Percentiles rank a stretch among this genome's conserved stretches.
Evolutionary conservation across 2,329 filamentous ascomycete genomes (phyloP).

Genomic region (Fusarium sterilihyphosum): DNA sequence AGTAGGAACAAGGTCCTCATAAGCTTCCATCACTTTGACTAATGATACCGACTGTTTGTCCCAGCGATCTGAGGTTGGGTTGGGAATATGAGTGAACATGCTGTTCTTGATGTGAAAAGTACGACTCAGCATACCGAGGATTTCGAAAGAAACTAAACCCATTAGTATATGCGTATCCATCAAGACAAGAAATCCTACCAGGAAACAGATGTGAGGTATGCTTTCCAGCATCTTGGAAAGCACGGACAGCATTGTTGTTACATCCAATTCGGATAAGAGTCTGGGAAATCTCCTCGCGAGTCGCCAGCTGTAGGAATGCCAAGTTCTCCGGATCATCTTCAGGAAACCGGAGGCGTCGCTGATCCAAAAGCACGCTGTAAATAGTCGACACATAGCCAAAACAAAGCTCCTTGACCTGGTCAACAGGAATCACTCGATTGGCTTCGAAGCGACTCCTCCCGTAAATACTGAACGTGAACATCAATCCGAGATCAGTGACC

Average conservation of each 20-base stretch:
- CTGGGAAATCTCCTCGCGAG: constrained; percentile 59
- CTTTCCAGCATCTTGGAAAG: constrained; percentile 51
- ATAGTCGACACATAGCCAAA: constrained; percentile 67
- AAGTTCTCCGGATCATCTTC: constrained; percentile 55
- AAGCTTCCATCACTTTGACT: constrained; percentile 54
- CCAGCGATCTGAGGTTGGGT: constrained; percentile 66
- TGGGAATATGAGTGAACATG: constrained; percentile 64
- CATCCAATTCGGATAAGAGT: constrained; percentile 64
- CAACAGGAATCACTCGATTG: constrained; percentile 63
- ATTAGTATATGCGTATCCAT: constrained; percentile 11
- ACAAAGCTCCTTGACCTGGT: constrained; percentile 63
- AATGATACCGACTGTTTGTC: constrained; percentile 60
- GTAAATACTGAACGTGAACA: constrained; percentile 64
- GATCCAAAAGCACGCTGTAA: constrained; percentile 54
- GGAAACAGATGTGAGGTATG: constrained; percentile 61
- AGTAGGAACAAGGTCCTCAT: constrained; percentile 43
- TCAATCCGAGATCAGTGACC: constrained; percentile 61
- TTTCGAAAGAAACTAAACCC: constrained; percentile 63
- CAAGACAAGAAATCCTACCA: constrained; percentile 45
- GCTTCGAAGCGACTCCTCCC: constrained; percentile 59
- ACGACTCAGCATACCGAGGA: constrained; percentile 66
- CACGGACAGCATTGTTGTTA: constrained; percentile 61
- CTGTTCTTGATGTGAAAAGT: constrained; percentile 60
- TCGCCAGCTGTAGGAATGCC: constrained; percentile 59
- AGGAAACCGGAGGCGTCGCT: constrained; percentile 51